A percentile compares a stretch with the other conserved stretches of the same genome.
phyloP scores from a whole-genome alignment of 331 rosid genomes.

The Erythrophleum ivorense region DNA sequence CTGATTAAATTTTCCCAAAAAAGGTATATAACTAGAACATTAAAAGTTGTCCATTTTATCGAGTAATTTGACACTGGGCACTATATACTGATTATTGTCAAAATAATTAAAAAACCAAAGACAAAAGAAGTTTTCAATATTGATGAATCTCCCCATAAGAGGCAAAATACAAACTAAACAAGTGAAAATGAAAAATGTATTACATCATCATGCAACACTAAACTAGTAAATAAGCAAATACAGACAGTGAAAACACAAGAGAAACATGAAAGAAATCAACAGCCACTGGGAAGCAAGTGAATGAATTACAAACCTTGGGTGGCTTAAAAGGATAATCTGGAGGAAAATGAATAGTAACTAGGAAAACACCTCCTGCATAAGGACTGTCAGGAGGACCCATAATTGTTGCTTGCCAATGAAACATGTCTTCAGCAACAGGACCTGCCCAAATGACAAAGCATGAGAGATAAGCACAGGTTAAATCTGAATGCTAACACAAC shows the following conservation, averaged over 20 bases:
- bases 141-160: background rate
- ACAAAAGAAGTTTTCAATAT: background rate
- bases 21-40: background rate
- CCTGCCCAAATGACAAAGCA: conserved; percentile 45
- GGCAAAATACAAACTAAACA: conserved; percentile 10
- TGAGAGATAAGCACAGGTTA: conserved; percentile 10
- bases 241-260: conserved; percentile 3
- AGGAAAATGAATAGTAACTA: conserved; percentile 75
- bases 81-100: background rate
- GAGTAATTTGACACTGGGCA: background rate
- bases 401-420: conserved; percentile 86
- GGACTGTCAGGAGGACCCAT: conserved; percentile 97
- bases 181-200: background rate
- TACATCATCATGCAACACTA: background rate
- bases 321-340: conserved; percentile 86
- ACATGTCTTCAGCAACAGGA: conserved; percentile 89
- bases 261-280: conserved; percentile 18
- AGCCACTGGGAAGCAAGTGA: background rate
- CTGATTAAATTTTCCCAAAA: conserved; percentile 15
- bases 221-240: conserved; percentile 6
- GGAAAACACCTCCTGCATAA: conserved; percentile 86
- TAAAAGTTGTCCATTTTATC: background rate
- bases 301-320: conserved; percentile 64
- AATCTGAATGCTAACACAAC: background rate
- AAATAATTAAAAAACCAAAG: background rate